Base-by-base conservation (phyloP, 1,284 basidiomycete species). In the Ustilago vetiveriae region DNA sequence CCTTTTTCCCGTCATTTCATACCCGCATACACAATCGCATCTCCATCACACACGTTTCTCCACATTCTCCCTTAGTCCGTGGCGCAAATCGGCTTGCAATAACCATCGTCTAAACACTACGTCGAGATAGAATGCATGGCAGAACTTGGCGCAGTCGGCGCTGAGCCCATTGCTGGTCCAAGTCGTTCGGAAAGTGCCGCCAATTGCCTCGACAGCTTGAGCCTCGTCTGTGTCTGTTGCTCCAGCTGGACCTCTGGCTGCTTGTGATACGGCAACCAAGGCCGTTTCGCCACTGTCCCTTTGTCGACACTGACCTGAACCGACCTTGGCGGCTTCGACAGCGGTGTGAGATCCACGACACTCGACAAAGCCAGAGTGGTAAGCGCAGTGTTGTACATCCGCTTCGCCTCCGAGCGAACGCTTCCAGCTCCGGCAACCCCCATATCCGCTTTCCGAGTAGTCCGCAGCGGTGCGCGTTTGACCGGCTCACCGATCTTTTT, bases 301-400 rank as follows among this genome's bases (percentile, higher is more conserved):
- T 33, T 38, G 37, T 23, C 45, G 6, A n/a, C 27, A 3, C 16
- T 33, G 23, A 21, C 24, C 7, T 39, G 13, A 8, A 4, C 17
- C 17, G 10, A 17, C 35, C 22, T 6, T 37, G 32, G 14, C 8
- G 38, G n/a, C 30, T 38, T 24, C 26, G 23, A 41, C 8, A 72
- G 51, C 27, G 41, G 54, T 2, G 58, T 60, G 2, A 80, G 50
- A 40, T 75, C 72, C 26, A 80, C 73, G 0, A 80, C 68, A 10
- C 54, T 65, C 6, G 78, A 72, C 36, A 72, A 6, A 6, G 74
- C 62, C 48, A 63, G 21, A 0, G 52, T 58, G 2, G 54, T 41
- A 3, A 69, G 55, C 6, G 59, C 52, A 16, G 29, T 49, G 11
- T 29, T 40, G 41, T 55, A 63, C 2, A 59, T 13, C 23, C 47